phyloP scores from a whole-genome alignment of 306 rosid genomes.

The Acmispon strigosus region DNA sequence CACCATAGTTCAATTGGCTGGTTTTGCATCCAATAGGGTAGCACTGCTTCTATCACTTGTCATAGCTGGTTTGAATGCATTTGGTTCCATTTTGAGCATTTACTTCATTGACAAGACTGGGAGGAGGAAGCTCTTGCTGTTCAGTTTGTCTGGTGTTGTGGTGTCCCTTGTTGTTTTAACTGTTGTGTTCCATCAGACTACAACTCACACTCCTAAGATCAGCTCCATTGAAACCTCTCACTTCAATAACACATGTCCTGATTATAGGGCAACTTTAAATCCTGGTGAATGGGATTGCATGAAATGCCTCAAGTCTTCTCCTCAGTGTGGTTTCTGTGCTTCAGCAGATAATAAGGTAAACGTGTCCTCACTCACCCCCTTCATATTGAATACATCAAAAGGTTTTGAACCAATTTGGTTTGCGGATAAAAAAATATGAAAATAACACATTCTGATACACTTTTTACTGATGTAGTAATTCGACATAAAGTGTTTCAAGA shows the following conservation, averaged over 20 bases:
- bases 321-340: constrained; percentile 59
- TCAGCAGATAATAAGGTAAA: constrained; percentile 37
- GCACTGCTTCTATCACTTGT: constrained; percentile 55
- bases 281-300: constrained; percentile 43
- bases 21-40: constrained; percentile 45
- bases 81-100: constrained; percentile 52
- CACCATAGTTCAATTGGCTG: constrained; percentile 51
- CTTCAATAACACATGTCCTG: constrained; percentile 45
- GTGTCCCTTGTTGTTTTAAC: constrained; percentile 44
- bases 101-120: constrained; percentile 55
- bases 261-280: constrained; percentile 15
- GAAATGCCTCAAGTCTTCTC: constrained; percentile 45
- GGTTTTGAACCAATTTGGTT: no score
- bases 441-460: no score
- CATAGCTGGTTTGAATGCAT: constrained; percentile 46
- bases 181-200: constrained; percentile 42
- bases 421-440: no score
- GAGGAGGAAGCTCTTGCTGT: constrained; percentile 42
- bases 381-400: neutral
- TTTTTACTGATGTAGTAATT: no score
- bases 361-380: neutral
- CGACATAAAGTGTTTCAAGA: no score
- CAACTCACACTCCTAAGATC: constrained; percentile 42
- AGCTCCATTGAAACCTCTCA: constrained; percentile 20
- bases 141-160: constrained; percentile 46